phyloP scores from a whole-genome alignment of 139 green algal species.

The Closterium sp. region DNA sequence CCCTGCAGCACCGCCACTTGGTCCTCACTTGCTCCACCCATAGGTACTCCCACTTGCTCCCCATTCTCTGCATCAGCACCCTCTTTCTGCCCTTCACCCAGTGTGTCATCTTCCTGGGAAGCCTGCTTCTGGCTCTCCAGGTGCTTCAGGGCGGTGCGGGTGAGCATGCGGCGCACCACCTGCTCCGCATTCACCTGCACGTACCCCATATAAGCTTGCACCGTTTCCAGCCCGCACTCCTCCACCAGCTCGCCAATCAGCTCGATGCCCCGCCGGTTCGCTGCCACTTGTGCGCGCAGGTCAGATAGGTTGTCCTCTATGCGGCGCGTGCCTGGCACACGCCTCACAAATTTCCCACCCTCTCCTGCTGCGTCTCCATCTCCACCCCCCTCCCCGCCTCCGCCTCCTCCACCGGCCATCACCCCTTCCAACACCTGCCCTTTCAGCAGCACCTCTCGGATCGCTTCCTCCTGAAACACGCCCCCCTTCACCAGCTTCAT shows the following conservation, averaged over 20 bases:
- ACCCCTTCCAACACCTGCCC: not conserved
- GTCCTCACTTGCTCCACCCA: not conserved
- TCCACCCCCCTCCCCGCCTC: conserved; percentile 40
- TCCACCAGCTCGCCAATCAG: conserved; percentile 83
- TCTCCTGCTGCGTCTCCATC: no score
- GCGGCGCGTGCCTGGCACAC: conserved; percentile 74
- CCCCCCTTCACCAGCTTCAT: conserved; percentile 86
- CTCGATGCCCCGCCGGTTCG: conserved; percentile 87
- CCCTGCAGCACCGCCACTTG: conserved; percentile 54
- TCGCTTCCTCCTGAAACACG: conserved; percentile 74
- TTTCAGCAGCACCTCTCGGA: conserved; percentile 73
- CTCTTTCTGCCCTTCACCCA: not conserved
- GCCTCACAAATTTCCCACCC: conserved; percentile 68
- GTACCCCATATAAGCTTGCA: conserved; percentile 90
- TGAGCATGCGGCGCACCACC: conserved; percentile 40
- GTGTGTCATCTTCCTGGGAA: no score
- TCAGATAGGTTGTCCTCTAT: conserved; percentile 91
- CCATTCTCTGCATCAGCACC: not conserved
- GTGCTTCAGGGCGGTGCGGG: conserved; percentile 11
- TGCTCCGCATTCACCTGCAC: conserved; percentile 72
- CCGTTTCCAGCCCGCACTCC: conserved; percentile 73
- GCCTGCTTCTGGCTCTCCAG: not conserved
- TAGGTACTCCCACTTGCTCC: no score
- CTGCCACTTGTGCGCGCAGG: conserved; percentile 91
- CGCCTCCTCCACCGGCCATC: not conserved